Evolutionary conservation across 176 grass and related monocot genomes (phyloP), one percentile per base, ranked within the genome.

Genomic region (Oryza longistaminata): DNA sequence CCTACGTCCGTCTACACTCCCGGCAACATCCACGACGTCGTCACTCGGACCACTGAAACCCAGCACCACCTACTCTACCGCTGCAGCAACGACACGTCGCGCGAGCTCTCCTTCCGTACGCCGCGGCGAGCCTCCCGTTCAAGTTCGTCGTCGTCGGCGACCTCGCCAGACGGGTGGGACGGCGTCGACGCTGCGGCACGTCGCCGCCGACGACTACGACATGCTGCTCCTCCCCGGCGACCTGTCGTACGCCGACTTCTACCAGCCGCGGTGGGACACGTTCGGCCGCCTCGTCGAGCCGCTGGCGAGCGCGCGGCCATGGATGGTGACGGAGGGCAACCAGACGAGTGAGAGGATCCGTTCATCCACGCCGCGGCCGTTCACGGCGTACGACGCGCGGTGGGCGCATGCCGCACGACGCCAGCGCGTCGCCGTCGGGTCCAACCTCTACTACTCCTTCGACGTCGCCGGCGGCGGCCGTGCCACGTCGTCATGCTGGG

Each of bases 301-400:
- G 67, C 85, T 86, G 71, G 91, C 94, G 6, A 96, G 91, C 81
- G 44, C 85, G 49, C 88, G 88, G 74, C 91, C 90, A 19, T 96
- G 94, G 91, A 96, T 96, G 94, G 87, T 90, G 58, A 88, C 89
- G 2, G 44, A 88, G 85, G 94, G 94, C 77, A 96, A 94, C 80
- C 93, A n/a, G n/a, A 94, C 84, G 93, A 94, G 74, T 31, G 90
- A 94, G 78, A 81, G 35, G 27, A 85, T 86, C 74, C 71, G 7
- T 64, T 85, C 19, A 2, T 52, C 2, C 62, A 27, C 25, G n/a
- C 1, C 66, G 15, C 39, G 39, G 39, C 39, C 39, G 39, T 92
- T 90, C 85, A 45, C 66, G 25, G 85, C 93, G 9, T 95, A 95
- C 82, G 77, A 94, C 77, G 79, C 87, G 73, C 83, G 90, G 82